A percentile compares a stretch with the other conserved stretches of the same genome.
These are phyloP conservation scores for Calonectria hawksworthii DNA, from an alignment of 2,329 filamentous ascomycete species.

Conservation along the genomic window DNA sequence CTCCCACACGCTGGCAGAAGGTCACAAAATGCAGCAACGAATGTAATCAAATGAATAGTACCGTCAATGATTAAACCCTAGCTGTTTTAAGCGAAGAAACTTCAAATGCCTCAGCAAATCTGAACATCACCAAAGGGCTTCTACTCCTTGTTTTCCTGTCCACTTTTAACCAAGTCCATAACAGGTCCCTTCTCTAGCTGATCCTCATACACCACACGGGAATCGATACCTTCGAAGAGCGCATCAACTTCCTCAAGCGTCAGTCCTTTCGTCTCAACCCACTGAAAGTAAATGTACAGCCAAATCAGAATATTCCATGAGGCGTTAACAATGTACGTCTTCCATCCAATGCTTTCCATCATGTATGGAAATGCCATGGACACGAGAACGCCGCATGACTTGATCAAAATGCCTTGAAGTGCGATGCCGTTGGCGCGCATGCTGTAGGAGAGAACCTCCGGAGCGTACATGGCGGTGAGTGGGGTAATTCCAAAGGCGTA, in stretches of 20 bases:
- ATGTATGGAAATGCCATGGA: conserved; percentile 5
- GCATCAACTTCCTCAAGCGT: background rate
- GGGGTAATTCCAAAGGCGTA: conserved; percentile 3
- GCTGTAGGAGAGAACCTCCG: background rate
- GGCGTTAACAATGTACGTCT: background rate
- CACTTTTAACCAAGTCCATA: background rate
- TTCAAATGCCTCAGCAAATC: background rate
- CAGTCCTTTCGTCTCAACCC: conserved; percentile 5
- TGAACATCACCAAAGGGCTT: background rate
- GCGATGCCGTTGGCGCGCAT: conserved; percentile 5
- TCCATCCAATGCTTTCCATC: conserved; percentile 8
- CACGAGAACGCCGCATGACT: background rate
- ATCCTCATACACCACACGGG: background rate
- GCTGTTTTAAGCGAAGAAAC: too few species aligned
- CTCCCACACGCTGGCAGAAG: too few species aligned
- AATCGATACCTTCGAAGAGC: background rate
- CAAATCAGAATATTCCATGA: conserved; percentile 1
- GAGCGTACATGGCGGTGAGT: background rate
- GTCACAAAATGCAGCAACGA: too few species aligned
- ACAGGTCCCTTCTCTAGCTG: background rate
- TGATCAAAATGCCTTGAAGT: background rate
- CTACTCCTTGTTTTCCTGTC: background rate
- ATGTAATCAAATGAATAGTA: too few species aligned
- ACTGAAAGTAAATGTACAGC: conserved; percentile 1
- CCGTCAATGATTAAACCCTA: too few species aligned